Evolutionary conservation across 768 basidiomycete genomes (phyloP), one percentile per base, ranked within the genome.

Genomic region (Dacryopinax primogenitus): DNA sequence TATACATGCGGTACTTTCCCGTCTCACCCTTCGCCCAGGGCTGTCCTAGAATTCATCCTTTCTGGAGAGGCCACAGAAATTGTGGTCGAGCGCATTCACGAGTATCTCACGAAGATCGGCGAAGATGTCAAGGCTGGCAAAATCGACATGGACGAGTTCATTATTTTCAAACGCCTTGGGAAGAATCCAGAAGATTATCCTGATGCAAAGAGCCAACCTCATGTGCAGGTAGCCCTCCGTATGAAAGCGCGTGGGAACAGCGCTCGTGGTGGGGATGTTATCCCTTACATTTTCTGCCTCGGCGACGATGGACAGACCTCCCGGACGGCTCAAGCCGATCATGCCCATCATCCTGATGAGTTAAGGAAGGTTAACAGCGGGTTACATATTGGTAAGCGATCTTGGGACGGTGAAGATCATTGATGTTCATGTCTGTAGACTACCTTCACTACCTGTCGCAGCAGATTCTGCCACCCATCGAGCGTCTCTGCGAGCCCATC

Each of bases 131-230:
- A 90, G 2, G 82, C 77, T 23, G 90, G 90, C 1, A 85, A 84
- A 71, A 78, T 89, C 47, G 86, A 86, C 63, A 71, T 93, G n/a
- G 96, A 98, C 1, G 91, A 98, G 64, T 95, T 93, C 76, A 92
- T 93, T 71, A 84, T 99, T 71, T 85, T 83, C 81, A 99, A 99
- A 92, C 88, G 96, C 64, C 80, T 99, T 64, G 91, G 96, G 15
- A 98, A 97, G 78, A 91, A 91, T 67, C 95, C 95, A 0, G 90
- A 95, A 70, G 94, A 96, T 71, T 99, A 97, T 72, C 94, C 95
- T 0, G 95, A 98, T 72, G 88, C 84, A 6, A 97, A 97, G 76
- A 85, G 80, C 37, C 94, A 94, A 70, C 96, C 96, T 1, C 96
- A 99, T 71, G 95, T 98, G 1, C 93, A 96, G 71, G 96, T 99